A percentile compares a stretch with the other conserved stretches of the same genome.
Evolutionary conservation across 768 basidiomycete species (phyloP).

Genomic region (Pholiota microspora): DNA sequence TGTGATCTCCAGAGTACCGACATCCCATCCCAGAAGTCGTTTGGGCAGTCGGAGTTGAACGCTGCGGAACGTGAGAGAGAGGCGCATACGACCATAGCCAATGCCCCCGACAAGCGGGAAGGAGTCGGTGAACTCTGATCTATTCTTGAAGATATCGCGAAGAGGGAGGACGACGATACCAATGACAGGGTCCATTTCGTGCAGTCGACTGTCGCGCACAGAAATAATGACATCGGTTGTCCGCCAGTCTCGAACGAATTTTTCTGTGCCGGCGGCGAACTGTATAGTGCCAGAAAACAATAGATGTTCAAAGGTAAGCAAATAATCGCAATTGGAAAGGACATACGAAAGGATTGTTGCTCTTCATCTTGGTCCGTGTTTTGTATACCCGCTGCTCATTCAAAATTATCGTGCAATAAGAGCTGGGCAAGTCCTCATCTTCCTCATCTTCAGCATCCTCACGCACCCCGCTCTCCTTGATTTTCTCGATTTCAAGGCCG

Average conservation of each 20-base stretch:
- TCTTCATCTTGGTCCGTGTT: constrained; percentile 46
- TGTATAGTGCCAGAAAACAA: constrained; percentile 13
- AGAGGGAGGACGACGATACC: constrained; percentile 64
- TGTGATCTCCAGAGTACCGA: constrained; percentile 59
- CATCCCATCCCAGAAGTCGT: constrained; percentile 64
- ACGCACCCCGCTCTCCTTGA: constrained; percentile 50
- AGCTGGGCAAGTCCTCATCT: constrained; percentile 58
- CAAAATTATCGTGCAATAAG: constrained; percentile 52
- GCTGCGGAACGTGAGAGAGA: constrained; percentile 67
- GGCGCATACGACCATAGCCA: constrained; percentile 60
- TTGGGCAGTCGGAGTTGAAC: constrained; percentile 58
- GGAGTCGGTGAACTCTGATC: constrained; percentile 54
- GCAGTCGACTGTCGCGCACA: constrained; percentile 56
- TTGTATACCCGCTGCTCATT: constrained; percentile 44
- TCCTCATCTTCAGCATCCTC: constrained; percentile 54
- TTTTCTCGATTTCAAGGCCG: constrained; percentile 58
- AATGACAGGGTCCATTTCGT: constrained; percentile 65
- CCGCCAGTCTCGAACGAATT: constrained; percentile 63
- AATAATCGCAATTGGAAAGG: neutral
- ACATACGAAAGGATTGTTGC: constrained; percentile 42
- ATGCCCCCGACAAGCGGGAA: constrained; percentile 71
- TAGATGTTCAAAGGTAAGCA: neutral
- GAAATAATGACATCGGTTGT: constrained; percentile 60
- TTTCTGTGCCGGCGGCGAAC: constrained; percentile 67
- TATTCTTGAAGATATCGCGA: constrained; percentile 41